Base-by-base conservation (phyloP, 495 filamentous ascomycete species). In the Penicillium flavigenum region DNA sequence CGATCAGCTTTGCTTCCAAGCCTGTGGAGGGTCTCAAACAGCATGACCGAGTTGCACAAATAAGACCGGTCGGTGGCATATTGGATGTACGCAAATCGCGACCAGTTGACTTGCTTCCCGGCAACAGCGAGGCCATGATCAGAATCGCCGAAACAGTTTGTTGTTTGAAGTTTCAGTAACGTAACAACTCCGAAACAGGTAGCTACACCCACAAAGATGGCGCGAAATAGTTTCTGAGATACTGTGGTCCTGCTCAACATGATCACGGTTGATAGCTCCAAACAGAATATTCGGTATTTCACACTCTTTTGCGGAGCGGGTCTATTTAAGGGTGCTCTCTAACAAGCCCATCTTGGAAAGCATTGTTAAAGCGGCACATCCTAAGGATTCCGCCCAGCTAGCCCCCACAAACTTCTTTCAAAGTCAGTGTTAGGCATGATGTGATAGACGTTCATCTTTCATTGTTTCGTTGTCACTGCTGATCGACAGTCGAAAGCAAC, bases 31-130 rank as follows among this genome's bases (percentile, higher is more conserved):
- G 73, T 66, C 59, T 85, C 83, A 54, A 89, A 82, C 11, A 88
- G 66, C 86, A 89, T 87, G 48, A 89, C 63, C 0, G 84, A 80
- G 61, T 88, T 88, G 70, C 86, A 89, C 2, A 89, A 78, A 69
- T 86, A 84, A 7, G 76, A 68, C 42, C 68, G 72, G 55, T 79
- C 76, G 14, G 84, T 86, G 32, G 81, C 86, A 68, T 88, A 89
- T 68, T 83, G 81, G 2, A 73, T 74, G 59, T 88, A 87, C 24
- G 86, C 86, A 53, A 77, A 84, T 32, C 70, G 72, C 19, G 77
- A 77, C 80, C 81, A 85, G 57, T 83, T 67, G 39, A 61, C 36
- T 32, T 47, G 27, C 24, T 46, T 41, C 32, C 17, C 34, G 12
- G 43, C 26, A 27, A 8, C 32, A 36, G 32, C 32, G 4, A 36